phyloP scores from a whole-genome alignment of 352 stramenopile genomes.

The Globisporangium barbulae region DNA sequence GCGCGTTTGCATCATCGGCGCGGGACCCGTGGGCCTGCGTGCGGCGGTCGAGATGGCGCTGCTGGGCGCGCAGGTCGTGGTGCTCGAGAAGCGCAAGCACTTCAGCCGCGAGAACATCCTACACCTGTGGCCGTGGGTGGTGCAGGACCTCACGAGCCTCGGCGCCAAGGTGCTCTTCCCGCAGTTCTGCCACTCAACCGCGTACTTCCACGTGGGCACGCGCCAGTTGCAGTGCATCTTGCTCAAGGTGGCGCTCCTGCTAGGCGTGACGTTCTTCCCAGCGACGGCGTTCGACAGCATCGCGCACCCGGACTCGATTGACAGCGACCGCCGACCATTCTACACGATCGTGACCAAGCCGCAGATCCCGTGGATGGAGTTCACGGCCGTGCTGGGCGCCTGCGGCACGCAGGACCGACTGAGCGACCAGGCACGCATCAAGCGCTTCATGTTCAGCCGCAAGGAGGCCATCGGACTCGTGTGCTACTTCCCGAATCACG shows the following conservation, averaged over 20 bases:
- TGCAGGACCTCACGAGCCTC: slow-evolving; percentile 75
- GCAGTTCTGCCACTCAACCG: slow-evolving; percentile 77
- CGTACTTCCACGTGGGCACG: slow-evolving; percentile 83
- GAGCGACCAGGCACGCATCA: slow-evolving; percentile 58
- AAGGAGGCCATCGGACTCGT: slow-evolving; percentile 81
- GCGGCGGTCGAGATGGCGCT: slow-evolving; percentile 71
- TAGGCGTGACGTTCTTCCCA: slow-evolving; percentile 68
- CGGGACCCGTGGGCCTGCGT: slow-evolving; percentile 71
- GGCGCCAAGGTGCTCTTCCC: slow-evolving; percentile 83
- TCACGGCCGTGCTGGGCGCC: slow-evolving; percentile 64
- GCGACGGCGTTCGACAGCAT: slow-evolving; percentile 62
- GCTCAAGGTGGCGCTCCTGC: slow-evolving; percentile 73
- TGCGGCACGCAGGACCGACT: slow-evolving; percentile 69
- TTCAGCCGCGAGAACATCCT: slow-evolving; percentile 86
- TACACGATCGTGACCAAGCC: slow-evolving; percentile 72
- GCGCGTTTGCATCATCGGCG: slow-evolving; percentile 70
- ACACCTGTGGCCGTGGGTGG: slow-evolving; percentile 81
- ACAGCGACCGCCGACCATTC: slow-evolving; percentile 55
- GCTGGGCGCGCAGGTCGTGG: slow-evolving; percentile 63
- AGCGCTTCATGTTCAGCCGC: slow-evolving; percentile 75
- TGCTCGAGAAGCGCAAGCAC: slow-evolving; percentile 79
- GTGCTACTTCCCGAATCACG: slow-evolving; percentile 76
- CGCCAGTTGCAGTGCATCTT: slow-evolving; percentile 84
- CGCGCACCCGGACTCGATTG: slow-evolving; percentile 44
- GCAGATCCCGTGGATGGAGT: slow-evolving; percentile 78